These are phyloP conservation scores for Cornus kousa DNA, from an alignment of 148 eudicot genomes.

Conservation along the genomic window DNA sequence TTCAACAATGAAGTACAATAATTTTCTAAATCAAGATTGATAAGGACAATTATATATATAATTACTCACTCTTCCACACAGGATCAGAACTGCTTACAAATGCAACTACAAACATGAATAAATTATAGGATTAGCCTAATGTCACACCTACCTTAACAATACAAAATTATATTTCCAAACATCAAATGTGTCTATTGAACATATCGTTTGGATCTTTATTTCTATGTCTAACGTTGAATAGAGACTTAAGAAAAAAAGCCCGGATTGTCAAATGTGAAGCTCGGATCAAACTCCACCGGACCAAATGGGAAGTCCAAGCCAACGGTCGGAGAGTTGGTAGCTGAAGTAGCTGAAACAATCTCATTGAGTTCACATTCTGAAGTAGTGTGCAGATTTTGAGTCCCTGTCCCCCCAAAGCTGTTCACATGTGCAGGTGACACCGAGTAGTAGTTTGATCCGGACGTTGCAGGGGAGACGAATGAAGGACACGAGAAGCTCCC, in stretches of 20 bases:
- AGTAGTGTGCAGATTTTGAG: neutral
- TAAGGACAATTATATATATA: too few relatives aligned
- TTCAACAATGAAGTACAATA: too few relatives aligned
- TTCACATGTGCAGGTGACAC: constrained; percentile 4
- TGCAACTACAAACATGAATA: too few relatives aligned
- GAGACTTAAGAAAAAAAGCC: constrained; percentile 18
- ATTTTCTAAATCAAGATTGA: too few relatives aligned
- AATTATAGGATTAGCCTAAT: neutral
- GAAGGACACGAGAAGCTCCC: constrained; percentile 6
- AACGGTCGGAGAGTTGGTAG: constrained; percentile 24
- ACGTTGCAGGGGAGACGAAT: constrained; percentile 16
- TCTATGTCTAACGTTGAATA: neutral
- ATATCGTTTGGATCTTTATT: too few relatives aligned
- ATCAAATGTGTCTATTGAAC: neutral
- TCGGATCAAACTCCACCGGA: constrained; percentile 23
- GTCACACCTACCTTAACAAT: neutral
- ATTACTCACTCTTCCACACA: too few relatives aligned
- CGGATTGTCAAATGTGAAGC: constrained; percentile 25
- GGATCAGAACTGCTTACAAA: too few relatives aligned
- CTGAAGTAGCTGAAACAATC: constrained; percentile 27
- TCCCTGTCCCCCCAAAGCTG: constrained; percentile 17
- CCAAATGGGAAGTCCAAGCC: constrained; percentile 27
- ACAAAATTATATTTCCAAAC: neutral
- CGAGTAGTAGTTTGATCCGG: constrained; percentile 12
- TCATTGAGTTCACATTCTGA: constrained; percentile 20